Evolutionary conservation across 768 basidiomycete genomes (phyloP), one percentile per base, ranked within the genome.

Genomic region (Floccularia luteovirens): DNA sequence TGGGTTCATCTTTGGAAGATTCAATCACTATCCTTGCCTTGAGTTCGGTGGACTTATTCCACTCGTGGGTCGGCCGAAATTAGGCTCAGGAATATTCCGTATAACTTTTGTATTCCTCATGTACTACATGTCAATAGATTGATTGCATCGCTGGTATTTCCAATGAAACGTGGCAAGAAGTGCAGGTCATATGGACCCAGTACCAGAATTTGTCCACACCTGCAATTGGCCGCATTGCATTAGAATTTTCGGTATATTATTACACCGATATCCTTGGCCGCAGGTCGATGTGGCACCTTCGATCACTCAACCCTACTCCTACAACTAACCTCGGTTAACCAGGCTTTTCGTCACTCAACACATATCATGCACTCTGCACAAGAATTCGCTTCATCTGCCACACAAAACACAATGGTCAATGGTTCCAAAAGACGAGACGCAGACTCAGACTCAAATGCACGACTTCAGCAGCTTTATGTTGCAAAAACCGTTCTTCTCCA

Each of bases 61-160:
- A 38, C 55, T 44, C 47, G 63, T 77, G 77, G 75, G 75, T 65
- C 63, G 65, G 69, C 69, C 76, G 83, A 82, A 90, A 88, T 90
- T 89, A 66, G 75, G 82, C 61, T 63, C 76, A 82, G 82, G 69
- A 66, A 84, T 70, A 86, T 66, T 43, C 45, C 46, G 43, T 47
- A 38, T 45, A 16, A 34, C 36, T 35, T 24, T 41, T 48, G 44
- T 43, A 20, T 43, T 43, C 39, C 22, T 50, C 36, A 30, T 27
- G 39, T 32, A 39, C 19, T 6, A 28, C 27, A 10, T 30, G 27
- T 30, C 14, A 8, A 30, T 30, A 8, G 14, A 30, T 30, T 30
- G 27, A 30, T 30, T 30, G 14, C 27, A n/a, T n/a, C n/a, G n/a
- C n/a, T n/a, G n/a, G n/a, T n/a, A n/a, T n/a, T n/a, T n/a, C n/a